A percentile compares a stretch with the other conserved stretches of the same genome.
Evolutionary conservation across 164 flowering plant species (phyloP).

Genomic region (Akebia trifoliata): DNA sequence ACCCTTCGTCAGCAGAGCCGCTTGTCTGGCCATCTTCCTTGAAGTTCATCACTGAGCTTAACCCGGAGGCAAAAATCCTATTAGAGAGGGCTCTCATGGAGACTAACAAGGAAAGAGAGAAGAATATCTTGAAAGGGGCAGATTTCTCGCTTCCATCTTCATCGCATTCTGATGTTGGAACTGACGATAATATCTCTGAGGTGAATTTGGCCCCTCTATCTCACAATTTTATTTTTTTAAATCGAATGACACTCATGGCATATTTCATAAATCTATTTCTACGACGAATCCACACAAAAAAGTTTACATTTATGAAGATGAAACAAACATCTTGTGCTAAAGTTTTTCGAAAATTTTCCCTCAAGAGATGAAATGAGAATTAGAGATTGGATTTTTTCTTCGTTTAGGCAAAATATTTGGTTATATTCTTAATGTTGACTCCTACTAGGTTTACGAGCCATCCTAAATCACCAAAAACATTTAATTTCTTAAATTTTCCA

Average conservation of each 20-base stretch:
- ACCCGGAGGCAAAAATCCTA: constrained; percentile 73
- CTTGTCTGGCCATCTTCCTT: constrained; percentile 96
- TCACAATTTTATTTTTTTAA: too few relatives aligned
- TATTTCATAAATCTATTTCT: not conserved
- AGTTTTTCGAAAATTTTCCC: too few relatives aligned
- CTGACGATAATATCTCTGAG: constrained; percentile 70
- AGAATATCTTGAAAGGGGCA: constrained; percentile 58
- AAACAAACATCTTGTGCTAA: too few relatives aligned
- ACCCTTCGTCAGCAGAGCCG: constrained; percentile 92
- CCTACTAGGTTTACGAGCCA: too few relatives aligned
- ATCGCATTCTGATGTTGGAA: constrained; percentile 39
- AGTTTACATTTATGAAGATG: too few relatives aligned
- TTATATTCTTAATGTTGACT: too few relatives aligned
- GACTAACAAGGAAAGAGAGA: constrained; percentile 86
- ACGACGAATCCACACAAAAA: too few relatives aligned
- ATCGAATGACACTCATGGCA: not conserved
- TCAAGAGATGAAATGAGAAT: too few relatives aligned
- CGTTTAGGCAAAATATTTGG: not conserved
- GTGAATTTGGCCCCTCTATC: constrained; percentile 28
- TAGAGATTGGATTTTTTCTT: too few relatives aligned
- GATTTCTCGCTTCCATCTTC: constrained; percentile 52
- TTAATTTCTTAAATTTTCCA: too few relatives aligned
- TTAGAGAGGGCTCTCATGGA: constrained; percentile 83
- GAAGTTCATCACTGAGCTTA: constrained; percentile 89
- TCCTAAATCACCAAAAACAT: too few relatives aligned